A percentile compares a stretch with the other conserved stretches of the same genome.
Evolutionary conservation across 768 basidiomycete species (phyloP).

Genomic region (Xerocomus brunneocitrinus): DNA sequence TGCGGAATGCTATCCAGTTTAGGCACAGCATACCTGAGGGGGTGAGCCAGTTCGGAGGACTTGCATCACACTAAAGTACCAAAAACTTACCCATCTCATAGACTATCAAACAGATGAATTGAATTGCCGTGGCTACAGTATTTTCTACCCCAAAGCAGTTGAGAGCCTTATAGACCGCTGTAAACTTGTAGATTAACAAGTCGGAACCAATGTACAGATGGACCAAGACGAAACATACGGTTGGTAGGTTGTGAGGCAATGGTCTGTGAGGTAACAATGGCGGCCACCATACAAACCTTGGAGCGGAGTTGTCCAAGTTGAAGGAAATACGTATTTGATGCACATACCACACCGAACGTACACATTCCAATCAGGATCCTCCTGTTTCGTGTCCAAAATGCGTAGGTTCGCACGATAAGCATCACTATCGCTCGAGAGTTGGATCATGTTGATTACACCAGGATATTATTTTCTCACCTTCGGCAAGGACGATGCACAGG

Average conservation of each 20-base stretch:
- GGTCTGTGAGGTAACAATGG: conserved; percentile 9
- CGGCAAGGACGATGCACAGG: conserved; percentile 12
- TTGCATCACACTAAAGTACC: neutral
- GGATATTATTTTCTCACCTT: conserved; percentile 8
- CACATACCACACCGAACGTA: conserved; percentile 7
- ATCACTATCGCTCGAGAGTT: conserved; percentile 5
- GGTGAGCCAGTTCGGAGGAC: neutral
- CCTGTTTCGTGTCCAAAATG: conserved; percentile 15
- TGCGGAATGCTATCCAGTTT: conserved; percentile 15
- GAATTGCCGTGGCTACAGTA: conserved; percentile 6
- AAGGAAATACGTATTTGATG: neutral
- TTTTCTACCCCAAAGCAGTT: conserved; percentile 5
- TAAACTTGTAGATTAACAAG: neutral
- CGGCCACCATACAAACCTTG: conserved; percentile 4
- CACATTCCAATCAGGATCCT: conserved; percentile 16
- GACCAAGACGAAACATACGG: conserved; percentile 1
- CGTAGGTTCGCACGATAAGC: conserved; percentile 19
- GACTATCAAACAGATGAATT: conserved; percentile 9
- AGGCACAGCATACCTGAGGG: conserved; percentile 13
- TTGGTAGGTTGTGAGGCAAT: neutral
- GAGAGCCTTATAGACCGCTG: conserved; percentile 11
- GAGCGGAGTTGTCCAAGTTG: neutral
- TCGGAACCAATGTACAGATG: neutral
- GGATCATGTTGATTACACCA: neutral
- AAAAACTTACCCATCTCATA: conserved; percentile 13